phyloP scores from a whole-genome alignment of 805 yeast species.

The Yamadazyma endophytica region DNA sequence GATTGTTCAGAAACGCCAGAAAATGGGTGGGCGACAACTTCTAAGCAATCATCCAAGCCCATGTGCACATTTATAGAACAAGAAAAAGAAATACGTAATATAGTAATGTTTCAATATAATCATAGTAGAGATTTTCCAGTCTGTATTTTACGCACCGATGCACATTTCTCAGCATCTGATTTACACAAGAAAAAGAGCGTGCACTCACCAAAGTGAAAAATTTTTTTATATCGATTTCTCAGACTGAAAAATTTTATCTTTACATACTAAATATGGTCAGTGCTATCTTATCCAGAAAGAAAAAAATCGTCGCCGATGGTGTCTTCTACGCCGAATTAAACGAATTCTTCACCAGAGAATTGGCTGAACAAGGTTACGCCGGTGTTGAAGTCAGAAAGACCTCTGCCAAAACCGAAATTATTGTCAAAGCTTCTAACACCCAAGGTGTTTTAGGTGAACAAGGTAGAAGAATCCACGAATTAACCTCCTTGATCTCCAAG shows the following conservation, averaged over 20 bases:
- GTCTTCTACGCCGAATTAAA: slow-evolving; percentile 99
- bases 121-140: too few species aligned
- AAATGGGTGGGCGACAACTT: slow-evolving; percentile 69
- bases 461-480: slow-evolving; percentile 99
- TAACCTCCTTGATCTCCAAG: slow-evolving; percentile 95
- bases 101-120: too few species aligned
- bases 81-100: too few species aligned
- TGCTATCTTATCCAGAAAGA: slow-evolving; percentile 82
- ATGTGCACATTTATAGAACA: slow-evolving; percentile 1
- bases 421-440: slow-evolving; percentile 98
- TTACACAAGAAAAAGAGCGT: too few species aligned
- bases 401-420: slow-evolving; percentile 96
- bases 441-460: slow-evolving; percentile 98
- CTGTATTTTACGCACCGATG: too few species aligned
- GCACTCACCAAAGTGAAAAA: too few species aligned
- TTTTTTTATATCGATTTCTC: too few species aligned
- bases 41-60: slow-evolving; percentile 1
- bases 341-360: slow-evolving; percentile 99
- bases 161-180: too few species aligned
- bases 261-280: slow-evolving; percentile 20
- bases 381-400: slow-evolving; percentile 99
- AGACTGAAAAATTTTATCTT: slow-evolving; percentile 8
- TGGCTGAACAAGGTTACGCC: slow-evolving; percentile 99
- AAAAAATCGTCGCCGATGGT: slow-evolving; percentile 99
- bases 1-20: slow-evolving; percentile 88